Conservation (phyloP, 768 basidiomycete genomes). For the Tubosaeta sp. region DNA sequence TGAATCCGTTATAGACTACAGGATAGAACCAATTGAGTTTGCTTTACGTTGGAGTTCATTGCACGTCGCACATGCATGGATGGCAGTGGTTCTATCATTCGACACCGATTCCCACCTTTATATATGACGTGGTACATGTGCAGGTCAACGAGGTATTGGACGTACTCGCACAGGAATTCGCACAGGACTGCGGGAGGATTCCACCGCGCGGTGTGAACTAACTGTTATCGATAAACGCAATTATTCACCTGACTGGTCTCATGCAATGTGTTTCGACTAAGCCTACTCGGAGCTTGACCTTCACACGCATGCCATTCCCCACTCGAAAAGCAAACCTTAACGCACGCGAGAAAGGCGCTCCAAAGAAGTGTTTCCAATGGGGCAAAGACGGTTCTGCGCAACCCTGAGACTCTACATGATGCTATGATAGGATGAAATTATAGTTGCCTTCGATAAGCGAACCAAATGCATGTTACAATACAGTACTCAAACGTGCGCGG, state of each 20-base stretch:
- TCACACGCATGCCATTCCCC: background rate
- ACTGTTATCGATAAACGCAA: background rate
- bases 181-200: background rate
- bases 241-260: background rate
- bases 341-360: background rate
- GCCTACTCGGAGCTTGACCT: background rate
- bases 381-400: background rate
- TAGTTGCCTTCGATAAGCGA: background rate
- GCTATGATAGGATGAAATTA: slow-evolving; percentile 5
- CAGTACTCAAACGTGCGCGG: background rate
- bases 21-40: background rate
- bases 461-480: too few relatives aligned
- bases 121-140: background rate
- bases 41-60: background rate
- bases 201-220: background rate
- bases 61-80: background rate
- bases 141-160: background rate
- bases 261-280: background rate
- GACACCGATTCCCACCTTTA: background rate
- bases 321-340: background rate
- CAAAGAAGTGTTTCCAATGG: background rate
- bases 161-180: background rate
- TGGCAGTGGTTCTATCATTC: background rate
- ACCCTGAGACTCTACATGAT: background rate
- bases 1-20: background rate